Conservation (phyloP, 805 yeast species). For the Nakazawaea ishiwadae region DNA sequence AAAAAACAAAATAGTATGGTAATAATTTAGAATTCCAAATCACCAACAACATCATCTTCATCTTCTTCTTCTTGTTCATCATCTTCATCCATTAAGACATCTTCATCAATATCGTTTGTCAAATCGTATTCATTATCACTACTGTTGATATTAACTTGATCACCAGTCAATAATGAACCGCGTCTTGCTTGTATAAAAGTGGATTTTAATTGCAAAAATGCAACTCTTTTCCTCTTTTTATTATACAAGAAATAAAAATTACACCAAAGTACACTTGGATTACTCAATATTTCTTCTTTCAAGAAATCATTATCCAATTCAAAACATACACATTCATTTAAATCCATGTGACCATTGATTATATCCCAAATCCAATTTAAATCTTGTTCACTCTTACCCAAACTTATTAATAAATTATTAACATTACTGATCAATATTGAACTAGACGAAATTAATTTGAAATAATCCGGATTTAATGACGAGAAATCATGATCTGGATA, state of each 20-base stretch:
- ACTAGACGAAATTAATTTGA: slow-evolving; percentile 48
- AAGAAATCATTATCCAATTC: slow-evolving; percentile 49
- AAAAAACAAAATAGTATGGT: neutral
- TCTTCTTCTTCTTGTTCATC: slow-evolving; percentile 13
- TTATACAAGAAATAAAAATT: slow-evolving; percentile 89
- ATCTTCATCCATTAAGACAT: slow-evolving; percentile 22
- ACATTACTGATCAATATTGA: slow-evolving; percentile 57
- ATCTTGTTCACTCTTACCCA: slow-evolving; percentile 52
- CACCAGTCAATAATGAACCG: slow-evolving; percentile 32
- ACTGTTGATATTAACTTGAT: slow-evolving; percentile 24
- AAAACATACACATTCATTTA: slow-evolving; percentile 57
- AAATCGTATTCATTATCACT: slow-evolving; percentile 32
- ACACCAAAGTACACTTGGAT: slow-evolving; percentile 64
- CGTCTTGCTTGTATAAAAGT: slow-evolving; percentile 25
- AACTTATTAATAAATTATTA: slow-evolving; percentile 69
- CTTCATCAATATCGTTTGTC: slow-evolving; percentile 21
- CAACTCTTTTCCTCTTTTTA: slow-evolving; percentile 87
- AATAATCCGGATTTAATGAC: slow-evolving; percentile 74
- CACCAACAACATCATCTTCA: slow-evolving; percentile 31
- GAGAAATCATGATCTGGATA: slow-evolving; percentile 97
- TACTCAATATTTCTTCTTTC: slow-evolving; percentile 58
- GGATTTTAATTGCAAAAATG: slow-evolving; percentile 72
- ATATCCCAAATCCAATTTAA: slow-evolving; percentile 79
- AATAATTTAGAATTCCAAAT: slow-evolving; percentile 25
- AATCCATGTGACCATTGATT: slow-evolving; percentile 76